phyloP scores from a whole-genome alignment of 352 stramenopile genomes.

The Phytophthora chlamydospora region DNA sequence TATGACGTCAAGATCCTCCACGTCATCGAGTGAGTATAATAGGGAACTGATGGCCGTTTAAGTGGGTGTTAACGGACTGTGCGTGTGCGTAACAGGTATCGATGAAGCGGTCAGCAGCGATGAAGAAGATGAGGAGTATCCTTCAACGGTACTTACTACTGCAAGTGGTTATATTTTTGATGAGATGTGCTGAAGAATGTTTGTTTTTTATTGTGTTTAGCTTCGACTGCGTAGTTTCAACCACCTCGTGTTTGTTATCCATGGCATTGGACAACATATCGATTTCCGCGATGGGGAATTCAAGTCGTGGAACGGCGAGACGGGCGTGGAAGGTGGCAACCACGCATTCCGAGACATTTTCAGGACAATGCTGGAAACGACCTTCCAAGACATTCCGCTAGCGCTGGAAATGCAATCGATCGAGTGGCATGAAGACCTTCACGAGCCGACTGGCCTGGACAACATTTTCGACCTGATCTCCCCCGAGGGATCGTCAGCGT shows the following conservation, averaged over 20 bases:
- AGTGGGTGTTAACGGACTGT: not conserved
- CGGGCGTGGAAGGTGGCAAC: conserved; percentile 77
- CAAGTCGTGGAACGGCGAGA: conserved; percentile 79
- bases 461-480: conserved; percentile 87
- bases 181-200: not conserved
- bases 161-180: not conserved
- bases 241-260: conserved; percentile 88
- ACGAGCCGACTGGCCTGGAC: conserved; percentile 85
- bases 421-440: conserved; percentile 90
- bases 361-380: conserved; percentile 74
- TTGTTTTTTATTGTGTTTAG: conserved; percentile 33
- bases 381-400: conserved; percentile 82
- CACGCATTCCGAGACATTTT: conserved; percentile 83
- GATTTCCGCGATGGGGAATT: conserved; percentile 88
- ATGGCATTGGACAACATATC: conserved; percentile 86
- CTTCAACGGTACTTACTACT: conserved; percentile 53
- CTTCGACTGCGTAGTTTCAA: conserved; percentile 78
- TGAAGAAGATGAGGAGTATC: conserved; percentile 75
- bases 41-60: not conserved
- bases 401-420: conserved; percentile 90
- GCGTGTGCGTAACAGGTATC: conserved; percentile 17
- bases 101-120: conserved; percentile 56
- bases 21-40: conserved; percentile 42
- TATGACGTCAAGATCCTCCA: conserved; percentile 28
- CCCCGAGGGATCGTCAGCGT: conserved; percentile 76